Evolutionary conservation across 768 basidiomycete genomes (phyloP), one percentile per base, ranked within the genome.

Genomic region (Candolleomyces efflorescens): DNA sequence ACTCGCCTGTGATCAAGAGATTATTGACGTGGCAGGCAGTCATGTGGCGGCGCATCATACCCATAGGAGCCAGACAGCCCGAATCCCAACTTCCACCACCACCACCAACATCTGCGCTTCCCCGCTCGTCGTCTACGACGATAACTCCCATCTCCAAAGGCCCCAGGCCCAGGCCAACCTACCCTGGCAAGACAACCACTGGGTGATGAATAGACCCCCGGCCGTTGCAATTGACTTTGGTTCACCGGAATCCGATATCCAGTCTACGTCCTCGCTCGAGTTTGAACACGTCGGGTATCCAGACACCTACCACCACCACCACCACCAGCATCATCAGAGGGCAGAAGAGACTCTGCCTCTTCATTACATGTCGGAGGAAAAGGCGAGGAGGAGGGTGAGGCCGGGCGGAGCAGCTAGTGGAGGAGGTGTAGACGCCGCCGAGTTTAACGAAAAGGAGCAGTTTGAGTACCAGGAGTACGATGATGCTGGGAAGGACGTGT

Each of bases 151-250:
- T 45, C n/a, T n/a, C 50, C 53, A 62, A 58, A 51, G 56, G 46
- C 58, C 58, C 27, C 23, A 50, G 27, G 49, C 49, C n/a, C 51
- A 18, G 46, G 43, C 36, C 36, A 53, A 20, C 37, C 43, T 32
- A 24, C 38, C 37, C 39, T 36, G 52, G 57, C 56, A 58, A 54
- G 43, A 56, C 55, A 38, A 61, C 55, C 67, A 71, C 36, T 48
- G 44, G 77, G 78, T 73, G 70, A 85, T 86, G 83, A 78, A 75
- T 53, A 53, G 51, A 74, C 83, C 84, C 56, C 64, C 82, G 66
- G 83, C 87, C 69, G 78, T 90, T 63, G 79, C 85, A 66, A 79
- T 92, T 61, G 84, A 89, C 68, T 81, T 92, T 71, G 86, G 84
- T 68, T 73, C 81, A 60, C 77, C 79, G 59, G 73, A 38, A 6